Conservation (phyloP, 768 basidiomycete species). For the Lactifluus pinguis region DNA sequence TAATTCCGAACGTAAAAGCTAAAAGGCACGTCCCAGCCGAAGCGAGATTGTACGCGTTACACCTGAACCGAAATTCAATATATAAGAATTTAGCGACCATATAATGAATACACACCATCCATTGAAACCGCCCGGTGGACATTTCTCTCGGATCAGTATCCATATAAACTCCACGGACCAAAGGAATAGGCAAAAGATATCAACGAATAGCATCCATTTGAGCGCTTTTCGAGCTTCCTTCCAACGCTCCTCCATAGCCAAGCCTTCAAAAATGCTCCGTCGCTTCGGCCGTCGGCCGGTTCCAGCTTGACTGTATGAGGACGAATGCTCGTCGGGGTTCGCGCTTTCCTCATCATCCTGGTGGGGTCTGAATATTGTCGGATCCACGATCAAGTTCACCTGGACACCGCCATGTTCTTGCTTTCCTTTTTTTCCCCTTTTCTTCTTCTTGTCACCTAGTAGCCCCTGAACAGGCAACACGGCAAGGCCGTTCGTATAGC, state of each 20-base stretch:
- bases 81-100: background rate
- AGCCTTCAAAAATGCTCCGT: constrained; percentile 45
- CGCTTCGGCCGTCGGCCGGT: constrained; percentile 34
- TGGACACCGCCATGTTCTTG: constrained; percentile 43
- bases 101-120: constrained; percentile 44
- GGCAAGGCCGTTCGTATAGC: constrained; percentile 38
- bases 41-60: constrained; percentile 62
- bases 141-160: constrained; percentile 51
- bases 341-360: constrained; percentile 29
- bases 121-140: constrained; percentile 50
- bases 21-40: constrained; percentile 54
- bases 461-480: constrained; percentile 55
- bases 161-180: constrained; percentile 56
- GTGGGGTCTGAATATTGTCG: constrained; percentile 40
- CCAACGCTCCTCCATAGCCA: constrained; percentile 61
- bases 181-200: constrained; percentile 37
- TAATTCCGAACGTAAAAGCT: constrained; percentile 44
- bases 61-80: constrained; percentile 35
- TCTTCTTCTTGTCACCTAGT: constrained; percentile 36
- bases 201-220: constrained; percentile 44
- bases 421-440: constrained; percentile 28
- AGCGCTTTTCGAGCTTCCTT: constrained; percentile 42
- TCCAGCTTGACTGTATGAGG: constrained; percentile 25
- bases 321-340: constrained; percentile 28
- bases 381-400: constrained; percentile 67